Percentiles rank a stretch among this genome's conserved stretches.
Evolutionary conservation across 371 early-diverging fungal species (phyloP).

Genomic region (Cokeromyces recurvatus): DNA sequence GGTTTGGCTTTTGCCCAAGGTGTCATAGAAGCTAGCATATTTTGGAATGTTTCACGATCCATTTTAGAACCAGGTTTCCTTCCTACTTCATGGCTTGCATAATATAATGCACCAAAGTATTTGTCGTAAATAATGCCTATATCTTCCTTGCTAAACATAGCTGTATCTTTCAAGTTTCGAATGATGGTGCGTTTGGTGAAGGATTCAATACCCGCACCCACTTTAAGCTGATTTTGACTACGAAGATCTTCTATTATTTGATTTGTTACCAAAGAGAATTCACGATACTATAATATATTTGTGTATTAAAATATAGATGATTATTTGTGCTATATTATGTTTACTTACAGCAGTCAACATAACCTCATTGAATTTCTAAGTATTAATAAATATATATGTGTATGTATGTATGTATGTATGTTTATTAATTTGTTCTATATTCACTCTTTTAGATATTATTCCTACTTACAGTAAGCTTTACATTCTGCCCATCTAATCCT

Average conservation of each 20-base stretch:
- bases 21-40: conserved; percentile 28
- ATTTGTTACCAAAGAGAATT: conserved; percentile 81
- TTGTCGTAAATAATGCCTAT: conserved; percentile 87
- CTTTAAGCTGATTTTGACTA: conserved; percentile 82
- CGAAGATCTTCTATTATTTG: conserved; percentile 79
- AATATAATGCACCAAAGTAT: conserved; percentile 80
- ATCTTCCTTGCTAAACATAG: conserved; percentile 81
- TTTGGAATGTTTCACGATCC: conserved; percentile 28
- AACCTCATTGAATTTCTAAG: conserved; percentile 83
- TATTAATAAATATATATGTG: not conserved
- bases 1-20: conserved; percentile 25
- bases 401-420: not conserved
- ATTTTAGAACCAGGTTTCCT: conserved; percentile 21
- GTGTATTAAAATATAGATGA: no score
- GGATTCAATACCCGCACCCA: conserved; percentile 89
- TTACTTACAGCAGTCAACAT: conserved; percentile 72
- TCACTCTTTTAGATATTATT: not conserved
- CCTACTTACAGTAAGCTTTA: no score
- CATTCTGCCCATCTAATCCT: no score
- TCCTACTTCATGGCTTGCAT: conserved; percentile 40
- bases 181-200: conserved; percentile 88
- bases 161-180: conserved; percentile 70
- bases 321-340: no score
- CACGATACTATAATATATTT: conserved; percentile 67
- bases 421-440: no score